Evolutionary conservation across 768 basidiomycete genomes (phyloP).

Genomic region (Phylloporus rhodoxanthus): DNA sequence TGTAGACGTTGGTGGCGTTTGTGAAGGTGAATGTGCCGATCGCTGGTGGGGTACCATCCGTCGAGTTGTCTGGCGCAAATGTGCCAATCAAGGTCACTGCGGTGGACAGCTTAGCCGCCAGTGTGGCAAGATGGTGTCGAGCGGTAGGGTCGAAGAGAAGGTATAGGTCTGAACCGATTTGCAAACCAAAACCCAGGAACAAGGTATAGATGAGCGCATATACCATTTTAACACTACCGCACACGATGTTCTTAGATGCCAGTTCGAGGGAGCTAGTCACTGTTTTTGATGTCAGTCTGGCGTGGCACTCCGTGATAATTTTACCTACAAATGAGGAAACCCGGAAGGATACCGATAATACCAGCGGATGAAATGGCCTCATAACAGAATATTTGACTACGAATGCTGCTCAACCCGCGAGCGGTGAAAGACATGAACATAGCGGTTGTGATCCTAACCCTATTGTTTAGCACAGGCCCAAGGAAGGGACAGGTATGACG

Average conservation of each 20-base stretch:
- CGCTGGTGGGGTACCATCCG: constrained; percentile 40
- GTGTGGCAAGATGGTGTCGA: constrained; percentile 45
- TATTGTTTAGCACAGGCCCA: constrained; percentile 6
- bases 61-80: constrained; percentile 55
- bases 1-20: constrained; percentile 41
- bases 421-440: constrained; percentile 77
- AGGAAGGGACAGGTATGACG: constrained; percentile 4
- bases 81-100: constrained; percentile 55
- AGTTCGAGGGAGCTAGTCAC: constrained; percentile 81
- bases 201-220: constrained; percentile 84
- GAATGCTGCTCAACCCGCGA: constrained; percentile 76
- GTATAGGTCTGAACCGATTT: constrained; percentile 78
- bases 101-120: constrained; percentile 47
- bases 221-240: constrained; percentile 82
- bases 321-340: constrained; percentile 69
- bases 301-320: neutral
- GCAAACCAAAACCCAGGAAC: constrained; percentile 79
- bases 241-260: constrained; percentile 80
- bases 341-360: constrained; percentile 87
- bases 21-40: constrained; percentile 64
- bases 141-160: constrained; percentile 60
- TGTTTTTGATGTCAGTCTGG: constrained; percentile 22
- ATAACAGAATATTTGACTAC: constrained; percentile 79
- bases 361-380: constrained; percentile 84
- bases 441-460: constrained; percentile 67